phyloP scores from a whole-genome alignment of 805 yeast genomes.

The Clavispora phyllophila region DNA sequence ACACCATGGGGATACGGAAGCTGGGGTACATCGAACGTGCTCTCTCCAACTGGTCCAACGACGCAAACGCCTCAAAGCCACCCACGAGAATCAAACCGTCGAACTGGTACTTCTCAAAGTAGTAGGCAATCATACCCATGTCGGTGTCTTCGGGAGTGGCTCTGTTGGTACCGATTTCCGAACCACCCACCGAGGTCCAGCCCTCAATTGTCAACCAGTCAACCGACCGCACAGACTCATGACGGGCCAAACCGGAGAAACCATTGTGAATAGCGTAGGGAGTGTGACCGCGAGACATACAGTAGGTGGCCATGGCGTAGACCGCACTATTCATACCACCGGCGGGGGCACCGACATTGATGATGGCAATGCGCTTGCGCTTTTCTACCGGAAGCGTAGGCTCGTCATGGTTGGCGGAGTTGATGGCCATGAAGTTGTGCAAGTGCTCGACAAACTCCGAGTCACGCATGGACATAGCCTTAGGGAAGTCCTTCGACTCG shows the following conservation, averaged over 20 bases:
- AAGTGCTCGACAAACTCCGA: slow-evolving; percentile 64
- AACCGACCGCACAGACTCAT: slow-evolving; percentile 72
- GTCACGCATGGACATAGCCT: slow-evolving; percentile 69
- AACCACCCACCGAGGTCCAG: slow-evolving; percentile 89
- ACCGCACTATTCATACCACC: slow-evolving; percentile 94
- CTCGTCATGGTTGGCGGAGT: slow-evolving; percentile 36
- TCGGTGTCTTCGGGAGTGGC: slow-evolving; percentile 65
- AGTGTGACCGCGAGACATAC: slow-evolving; percentile 84
- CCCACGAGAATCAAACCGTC: slow-evolving; percentile 74
- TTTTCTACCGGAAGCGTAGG: slow-evolving; percentile 46
- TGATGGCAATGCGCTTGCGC: slow-evolving; percentile 72
- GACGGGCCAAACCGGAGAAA: slow-evolving; percentile 84
- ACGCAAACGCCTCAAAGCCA: slow-evolving; percentile 76
- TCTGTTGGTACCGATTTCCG: slow-evolving; percentile 95
- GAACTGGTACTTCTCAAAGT: slow-evolving; percentile 61
- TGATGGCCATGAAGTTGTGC: slow-evolving; percentile 52
- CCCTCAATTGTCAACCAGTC: slow-evolving; percentile 83
- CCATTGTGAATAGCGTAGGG: slow-evolving; percentile 93
- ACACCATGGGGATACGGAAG: slow-evolving; percentile 72
- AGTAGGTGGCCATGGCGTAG: slow-evolving; percentile 83
- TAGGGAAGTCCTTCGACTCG: slow-evolving; percentile 57
- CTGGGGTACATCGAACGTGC: slow-evolving; percentile 62
- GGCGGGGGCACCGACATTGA: slow-evolving; percentile 96
- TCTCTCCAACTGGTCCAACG: slow-evolving; percentile 59
- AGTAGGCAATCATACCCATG: slow-evolving; percentile 66